phyloP scores from a whole-genome alignment of 352 stramenopile species.

The Plasmopara halstedii region DNA sequence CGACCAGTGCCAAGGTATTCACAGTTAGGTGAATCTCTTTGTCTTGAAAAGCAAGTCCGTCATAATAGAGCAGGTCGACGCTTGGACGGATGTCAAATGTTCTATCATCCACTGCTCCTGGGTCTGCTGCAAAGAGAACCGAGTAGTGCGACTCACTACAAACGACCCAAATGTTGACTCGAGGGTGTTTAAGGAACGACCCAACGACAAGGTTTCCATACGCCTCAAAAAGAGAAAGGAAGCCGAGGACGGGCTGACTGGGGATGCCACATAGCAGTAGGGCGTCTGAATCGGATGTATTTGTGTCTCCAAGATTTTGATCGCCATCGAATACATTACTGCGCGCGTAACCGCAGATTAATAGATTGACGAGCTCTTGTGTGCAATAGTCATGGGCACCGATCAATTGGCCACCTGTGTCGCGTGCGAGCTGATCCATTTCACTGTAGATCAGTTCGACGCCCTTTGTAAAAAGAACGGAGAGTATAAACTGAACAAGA shows the following conservation, averaged over 20 bases:
- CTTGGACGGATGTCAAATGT: conserved; percentile 23
- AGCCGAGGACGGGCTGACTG: conserved; percentile 52
- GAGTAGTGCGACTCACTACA: conserved; percentile 92
- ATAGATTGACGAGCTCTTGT: conserved; percentile 95
- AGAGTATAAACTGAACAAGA: conserved; percentile 66
- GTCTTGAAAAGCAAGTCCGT: conserved; percentile 84
- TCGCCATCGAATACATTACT: conserved; percentile 94
- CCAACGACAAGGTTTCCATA: conserved; percentile 87
- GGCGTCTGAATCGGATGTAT: conserved; percentile 45
- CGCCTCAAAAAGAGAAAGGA: conserved; percentile 89
- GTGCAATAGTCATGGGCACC: conserved; percentile 85
- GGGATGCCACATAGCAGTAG: conserved; percentile 71
- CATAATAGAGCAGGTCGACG: conserved; percentile 86
- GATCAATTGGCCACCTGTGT: conserved; percentile 56
- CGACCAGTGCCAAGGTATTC: conserved; percentile 18
- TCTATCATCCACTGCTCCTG: conserved; percentile 14
- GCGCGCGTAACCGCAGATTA: conserved; percentile 87
- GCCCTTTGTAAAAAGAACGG: conserved; percentile 57
- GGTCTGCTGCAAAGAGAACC: conserved; percentile 62
- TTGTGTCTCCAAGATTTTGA: conserved; percentile 54
- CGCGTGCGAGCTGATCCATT: conserved; percentile 76
- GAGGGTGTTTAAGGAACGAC: conserved; percentile 64
- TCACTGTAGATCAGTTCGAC: conserved; percentile 52
- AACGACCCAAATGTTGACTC: conserved; percentile 83
- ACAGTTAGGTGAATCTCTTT: conserved; percentile 73